Evolutionary conservation across 164 flowering plant genomes (phyloP).

Genomic region (Tinospora cordifolia): DNA sequence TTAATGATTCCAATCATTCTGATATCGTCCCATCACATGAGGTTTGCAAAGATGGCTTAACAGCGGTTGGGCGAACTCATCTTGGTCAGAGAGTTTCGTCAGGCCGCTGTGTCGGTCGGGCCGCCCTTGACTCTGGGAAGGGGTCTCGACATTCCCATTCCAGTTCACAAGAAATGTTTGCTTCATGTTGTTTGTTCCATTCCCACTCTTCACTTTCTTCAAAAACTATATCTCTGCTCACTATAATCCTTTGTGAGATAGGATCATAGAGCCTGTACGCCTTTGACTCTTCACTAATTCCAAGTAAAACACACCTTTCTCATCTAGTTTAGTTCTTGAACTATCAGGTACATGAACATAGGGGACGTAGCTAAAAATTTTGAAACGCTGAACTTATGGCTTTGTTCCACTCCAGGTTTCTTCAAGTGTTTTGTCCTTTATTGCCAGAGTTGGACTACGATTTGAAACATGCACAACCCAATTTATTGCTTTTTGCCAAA

Average conservation of each 20-base stretch:
- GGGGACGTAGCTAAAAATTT: background rate
- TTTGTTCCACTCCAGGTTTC: slow-evolving; percentile 2
- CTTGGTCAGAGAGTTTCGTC: too few relatives aligned
- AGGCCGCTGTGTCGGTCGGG: too few relatives aligned
- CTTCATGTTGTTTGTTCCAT: background rate
- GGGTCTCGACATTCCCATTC: too few relatives aligned
- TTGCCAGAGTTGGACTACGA: background rate
- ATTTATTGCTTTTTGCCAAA: background rate
- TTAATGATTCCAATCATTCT: too few relatives aligned
- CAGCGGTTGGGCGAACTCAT: too few relatives aligned
- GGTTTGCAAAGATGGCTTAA: too few relatives aligned
- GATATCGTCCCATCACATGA: too few relatives aligned
- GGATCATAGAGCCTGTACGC: background rate
- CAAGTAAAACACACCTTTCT: background rate
- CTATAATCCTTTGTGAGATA: background rate
- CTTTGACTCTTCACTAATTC: slow-evolving; percentile 3
- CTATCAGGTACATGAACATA: background rate
- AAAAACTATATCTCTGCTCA: slow-evolving; percentile 2
- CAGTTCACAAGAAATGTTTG: background rate
- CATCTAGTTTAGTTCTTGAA: background rate
- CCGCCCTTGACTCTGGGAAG: too few relatives aligned
- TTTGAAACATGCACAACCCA: slow-evolving; percentile 5
- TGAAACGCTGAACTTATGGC: background rate
- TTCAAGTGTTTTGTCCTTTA: background rate
- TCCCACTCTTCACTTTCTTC: too few relatives aligned